Percentiles rank a stretch among this genome's conserved stretches.
Conservation (phyloP, 176 grass and related monocot species). For the Alopecurus myosuroides region DNA sequence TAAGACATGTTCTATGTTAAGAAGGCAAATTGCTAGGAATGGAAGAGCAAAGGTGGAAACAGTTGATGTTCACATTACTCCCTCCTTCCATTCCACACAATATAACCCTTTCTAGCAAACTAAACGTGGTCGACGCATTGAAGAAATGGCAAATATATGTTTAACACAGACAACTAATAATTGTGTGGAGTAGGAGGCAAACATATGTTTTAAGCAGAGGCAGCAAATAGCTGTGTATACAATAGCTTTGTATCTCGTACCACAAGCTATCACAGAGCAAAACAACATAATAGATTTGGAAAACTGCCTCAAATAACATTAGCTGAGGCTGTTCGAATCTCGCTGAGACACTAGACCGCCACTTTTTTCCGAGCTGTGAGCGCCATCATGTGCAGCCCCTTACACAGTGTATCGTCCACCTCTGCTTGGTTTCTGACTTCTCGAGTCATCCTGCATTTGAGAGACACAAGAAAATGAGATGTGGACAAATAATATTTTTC, state of each 20-base stretch:
- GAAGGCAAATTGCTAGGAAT: too few species aligned
- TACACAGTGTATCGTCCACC: constrained; percentile 84
- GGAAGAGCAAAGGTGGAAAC: too few species aligned
- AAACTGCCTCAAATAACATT: constrained; percentile 23
- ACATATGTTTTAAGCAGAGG: background rate
- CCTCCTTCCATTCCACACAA: too few species aligned
- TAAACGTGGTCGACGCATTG: background rate
- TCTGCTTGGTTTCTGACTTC: constrained; percentile 84
- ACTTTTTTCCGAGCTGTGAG: background rate
- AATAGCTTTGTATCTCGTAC: constrained; percentile 21
- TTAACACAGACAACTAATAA: background rate
- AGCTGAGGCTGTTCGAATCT: constrained; percentile 6
- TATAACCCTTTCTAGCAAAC: too few species aligned
- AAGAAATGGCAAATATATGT: background rate
- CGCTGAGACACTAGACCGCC: background rate
- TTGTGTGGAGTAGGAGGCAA: background rate
- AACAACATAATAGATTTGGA: constrained; percentile 18
- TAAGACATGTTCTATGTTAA: background rate
- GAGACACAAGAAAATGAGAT: constrained; percentile 6
- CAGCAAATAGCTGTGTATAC: background rate
- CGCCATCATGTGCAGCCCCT: background rate
- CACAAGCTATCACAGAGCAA: constrained; percentile 31
- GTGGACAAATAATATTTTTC: background rate
- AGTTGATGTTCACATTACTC: too few species aligned
- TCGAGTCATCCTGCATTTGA: constrained; percentile 67